These are phyloP conservation scores for Harringtonia lauricola DNA, from an alignment of 2,329 filamentous ascomycete species.

Conservation along the genomic window DNA sequence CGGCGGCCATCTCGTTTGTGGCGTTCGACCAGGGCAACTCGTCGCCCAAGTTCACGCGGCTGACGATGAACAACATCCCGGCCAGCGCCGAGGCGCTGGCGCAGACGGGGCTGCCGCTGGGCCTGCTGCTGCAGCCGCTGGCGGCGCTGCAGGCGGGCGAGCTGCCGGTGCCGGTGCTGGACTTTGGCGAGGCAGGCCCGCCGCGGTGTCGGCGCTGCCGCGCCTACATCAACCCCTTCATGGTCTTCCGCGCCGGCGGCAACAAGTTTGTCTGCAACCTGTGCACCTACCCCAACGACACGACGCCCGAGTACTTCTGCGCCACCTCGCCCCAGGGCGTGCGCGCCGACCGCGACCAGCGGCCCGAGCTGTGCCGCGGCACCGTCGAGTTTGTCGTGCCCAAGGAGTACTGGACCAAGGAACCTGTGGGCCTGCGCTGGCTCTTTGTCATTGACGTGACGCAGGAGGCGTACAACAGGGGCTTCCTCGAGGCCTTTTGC, in stretches of 20 bases:
- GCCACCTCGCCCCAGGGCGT: slow-evolving; percentile 80
- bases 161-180: slow-evolving; percentile 76
- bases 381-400: slow-evolving; percentile 95
- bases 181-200: slow-evolving; percentile 86
- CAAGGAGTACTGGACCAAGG: slow-evolving; percentile 97
- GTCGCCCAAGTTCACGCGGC: slow-evolving; percentile 83
- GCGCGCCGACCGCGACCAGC: slow-evolving; percentile 75
- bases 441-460: slow-evolving; percentile 91
- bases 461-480: slow-evolving; percentile 81
- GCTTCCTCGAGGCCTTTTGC: slow-evolving; percentile 82
- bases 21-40: slow-evolving; percentile 95
- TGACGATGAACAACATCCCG: slow-evolving; percentile 91
- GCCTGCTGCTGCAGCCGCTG: slow-evolving; percentile 79
- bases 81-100: slow-evolving; percentile 67
- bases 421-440: slow-evolving; percentile 78
- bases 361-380: slow-evolving; percentile 80
- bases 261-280: slow-evolving; percentile 98
- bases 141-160: slow-evolving; percentile 77
- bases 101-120: slow-evolving; percentile 74
- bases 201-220: slow-evolving; percentile 87
- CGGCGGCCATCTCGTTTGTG: slow-evolving; percentile 78
- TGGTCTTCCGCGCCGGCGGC: slow-evolving; percentile 89
- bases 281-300: slow-evolving; percentile 95
- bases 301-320: slow-evolving; percentile 82
- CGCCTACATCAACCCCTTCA: slow-evolving; percentile 97